phyloP scores from a whole-genome alignment of 1,284 basidiomycete genomes.

The Moesziomyces sp. region DNA sequence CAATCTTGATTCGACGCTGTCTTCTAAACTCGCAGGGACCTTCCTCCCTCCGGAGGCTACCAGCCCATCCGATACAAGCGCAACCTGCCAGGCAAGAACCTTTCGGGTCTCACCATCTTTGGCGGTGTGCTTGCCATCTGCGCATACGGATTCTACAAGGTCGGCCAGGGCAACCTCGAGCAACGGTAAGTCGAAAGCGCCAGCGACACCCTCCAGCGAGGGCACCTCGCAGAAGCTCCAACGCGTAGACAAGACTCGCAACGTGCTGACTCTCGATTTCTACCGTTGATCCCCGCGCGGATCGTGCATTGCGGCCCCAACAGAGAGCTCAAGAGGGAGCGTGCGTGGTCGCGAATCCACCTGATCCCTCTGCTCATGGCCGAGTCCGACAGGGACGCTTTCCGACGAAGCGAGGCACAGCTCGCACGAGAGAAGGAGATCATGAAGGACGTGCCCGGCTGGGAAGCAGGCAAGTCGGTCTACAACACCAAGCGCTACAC shows the following conservation, averaged over 20 bases:
- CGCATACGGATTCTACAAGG: conserved; percentile 89
- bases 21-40: conserved; percentile 75
- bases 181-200: conserved; percentile 76
- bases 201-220: too few relatives aligned
- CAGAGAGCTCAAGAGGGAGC: conserved; percentile 93
- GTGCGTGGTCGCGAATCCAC: conserved; percentile 94
- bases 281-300: neutral
- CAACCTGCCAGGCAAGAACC: conserved; percentile 91
- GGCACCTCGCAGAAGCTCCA: neutral
- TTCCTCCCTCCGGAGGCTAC: conserved; percentile 94
- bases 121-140: conserved; percentile 85
- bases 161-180: conserved; percentile 90
- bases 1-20: neutral
- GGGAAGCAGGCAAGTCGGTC: conserved; percentile 82
- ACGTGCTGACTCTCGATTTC: neutral
- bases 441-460: conserved; percentile 93
- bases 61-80: conserved; percentile 94
- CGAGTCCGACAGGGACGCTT: conserved; percentile 90
- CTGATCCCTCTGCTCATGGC: conserved; percentile 86
- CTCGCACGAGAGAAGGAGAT: conserved; percentile 85
- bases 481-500: conserved; percentile 87
- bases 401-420: conserved; percentile 83
- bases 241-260: neutral
- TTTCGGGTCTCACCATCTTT: conserved; percentile 86
- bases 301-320: neutral